These are phyloP conservation scores for Ganoderma lingzhi DNA, from an alignment of 1,284 basidiomycete species.

Conservation along the genomic window DNA sequence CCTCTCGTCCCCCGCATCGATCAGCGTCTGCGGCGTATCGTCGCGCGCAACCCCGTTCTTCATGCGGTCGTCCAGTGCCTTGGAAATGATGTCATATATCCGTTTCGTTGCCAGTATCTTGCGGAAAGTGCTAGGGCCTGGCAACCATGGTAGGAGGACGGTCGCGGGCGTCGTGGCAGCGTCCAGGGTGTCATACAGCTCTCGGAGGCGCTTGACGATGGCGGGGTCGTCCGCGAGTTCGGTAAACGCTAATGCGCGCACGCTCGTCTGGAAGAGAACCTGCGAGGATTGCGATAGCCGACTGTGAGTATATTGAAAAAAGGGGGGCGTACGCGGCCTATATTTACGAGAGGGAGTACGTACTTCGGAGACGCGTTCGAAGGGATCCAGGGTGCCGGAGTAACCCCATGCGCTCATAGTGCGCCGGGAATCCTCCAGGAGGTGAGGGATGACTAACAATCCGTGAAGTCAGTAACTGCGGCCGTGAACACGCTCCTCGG, in stretches of 20 bases:
- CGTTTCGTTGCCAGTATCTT: conserved; percentile 75
- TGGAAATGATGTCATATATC: conserved; percentile 72
- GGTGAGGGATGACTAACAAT: conserved; percentile 62
- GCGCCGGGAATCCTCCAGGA: conserved; percentile 67
- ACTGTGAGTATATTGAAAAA: not conserved
- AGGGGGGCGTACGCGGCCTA: conserved; percentile 12
- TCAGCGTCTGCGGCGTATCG: conserved; percentile 75
- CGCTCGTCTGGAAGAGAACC: conserved; percentile 76
- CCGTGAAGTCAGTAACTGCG: conserved; percentile 16
- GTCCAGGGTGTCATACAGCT: conserved; percentile 71
- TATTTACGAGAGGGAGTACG: conserved; percentile 32
- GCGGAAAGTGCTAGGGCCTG: conserved; percentile 70
- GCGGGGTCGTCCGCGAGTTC: conserved; percentile 73
- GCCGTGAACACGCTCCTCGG: conserved; percentile 11
- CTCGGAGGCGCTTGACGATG: conserved; percentile 64
- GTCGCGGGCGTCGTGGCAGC: conserved; percentile 73
- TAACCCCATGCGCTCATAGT: conserved; percentile 68
- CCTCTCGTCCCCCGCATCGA: conserved; percentile 72
- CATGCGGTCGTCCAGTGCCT: conserved; percentile 61
- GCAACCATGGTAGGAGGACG: conserved; percentile 76
- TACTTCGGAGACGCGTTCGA: conserved; percentile 74
- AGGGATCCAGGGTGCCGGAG: conserved; percentile 71
- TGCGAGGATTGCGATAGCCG: conserved; percentile 37
- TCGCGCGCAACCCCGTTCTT: conserved; percentile 61
- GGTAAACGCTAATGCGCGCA: conserved; percentile 67